phyloP scores from a whole-genome alignment of 441 rosid genomes.

The Eruca vesicaria region DNA sequence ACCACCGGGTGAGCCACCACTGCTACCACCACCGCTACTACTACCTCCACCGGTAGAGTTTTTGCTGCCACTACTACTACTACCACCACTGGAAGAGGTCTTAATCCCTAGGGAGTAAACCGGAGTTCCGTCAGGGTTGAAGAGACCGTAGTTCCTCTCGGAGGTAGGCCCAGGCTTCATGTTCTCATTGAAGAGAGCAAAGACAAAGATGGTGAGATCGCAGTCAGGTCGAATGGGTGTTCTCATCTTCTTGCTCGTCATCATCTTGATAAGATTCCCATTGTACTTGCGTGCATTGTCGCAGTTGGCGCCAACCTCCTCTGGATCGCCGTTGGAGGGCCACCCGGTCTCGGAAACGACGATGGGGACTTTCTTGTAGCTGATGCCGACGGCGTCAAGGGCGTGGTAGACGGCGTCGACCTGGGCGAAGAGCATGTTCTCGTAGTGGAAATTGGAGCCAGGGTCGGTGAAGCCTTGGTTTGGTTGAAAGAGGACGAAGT shows the following conservation, averaged over 20 bases:
- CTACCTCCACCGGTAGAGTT: constrained; percentile 26
- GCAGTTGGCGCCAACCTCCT: constrained; percentile 70
- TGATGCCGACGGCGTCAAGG: constrained; percentile 53
- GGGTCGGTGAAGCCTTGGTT: constrained; percentile 76
- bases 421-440: constrained; percentile 90
- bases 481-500: constrained; percentile 83
- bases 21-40: constrained; percentile 19
- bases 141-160: constrained; percentile 92
- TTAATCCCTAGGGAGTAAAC: constrained; percentile 56
- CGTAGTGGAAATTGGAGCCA: constrained; percentile 61
- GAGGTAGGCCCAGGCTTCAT: constrained; percentile 95
- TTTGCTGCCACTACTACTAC: constrained; percentile 22
- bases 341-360: constrained; percentile 94
- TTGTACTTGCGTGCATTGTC: constrained; percentile 89
- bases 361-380: constrained; percentile 60
- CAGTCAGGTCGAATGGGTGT: constrained; percentile 79
- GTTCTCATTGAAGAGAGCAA: constrained; percentile 92
- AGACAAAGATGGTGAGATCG: constrained; percentile 69
- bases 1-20: constrained; percentile 27
- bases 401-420: constrained; percentile 84
- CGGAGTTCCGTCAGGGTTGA: constrained; percentile 83
- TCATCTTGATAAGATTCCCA: constrained; percentile 67
- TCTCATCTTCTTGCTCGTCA: constrained; percentile 58
- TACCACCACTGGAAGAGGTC: constrained; percentile 6
- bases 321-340: constrained; percentile 89